These are phyloP conservation scores for Penicillium palitans DNA, from an alignment of 2,329 filamentous ascomycete species.

Conservation along the genomic window DNA sequence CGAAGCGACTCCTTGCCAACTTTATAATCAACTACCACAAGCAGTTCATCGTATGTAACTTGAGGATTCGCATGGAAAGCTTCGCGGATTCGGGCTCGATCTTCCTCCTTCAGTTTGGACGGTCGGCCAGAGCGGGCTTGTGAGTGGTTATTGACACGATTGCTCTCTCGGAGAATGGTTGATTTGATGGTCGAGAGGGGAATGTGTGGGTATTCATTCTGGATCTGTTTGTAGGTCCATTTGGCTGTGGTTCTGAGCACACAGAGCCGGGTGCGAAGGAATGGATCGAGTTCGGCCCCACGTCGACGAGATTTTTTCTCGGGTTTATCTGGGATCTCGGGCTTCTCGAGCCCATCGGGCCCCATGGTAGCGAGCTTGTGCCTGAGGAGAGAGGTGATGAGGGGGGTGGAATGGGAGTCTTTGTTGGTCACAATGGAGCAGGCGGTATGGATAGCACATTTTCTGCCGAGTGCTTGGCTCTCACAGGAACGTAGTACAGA, in stretches of 20 bases:
- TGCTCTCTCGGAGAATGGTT: conserved; percentile 6
- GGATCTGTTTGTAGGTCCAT: conserved; percentile 14
- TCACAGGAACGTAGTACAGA: no score
- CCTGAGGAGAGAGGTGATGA: not conserved
- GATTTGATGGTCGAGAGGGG: conserved; percentile 14
- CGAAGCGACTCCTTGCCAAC: conserved; percentile 4
- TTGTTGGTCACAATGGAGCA: not conserved
- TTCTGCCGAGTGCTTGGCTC: not conserved
- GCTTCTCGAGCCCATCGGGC: conserved; percentile 5
- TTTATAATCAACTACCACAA: conserved; percentile 2
- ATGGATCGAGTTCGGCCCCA: conserved; percentile 15
- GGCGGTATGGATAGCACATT: not conserved
- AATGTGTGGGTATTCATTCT: conserved; percentile 10
- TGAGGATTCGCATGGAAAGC: not conserved
- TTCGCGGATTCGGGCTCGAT: not conserved
- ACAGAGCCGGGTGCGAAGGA: conserved; percentile 11
- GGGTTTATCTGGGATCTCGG: not conserved
- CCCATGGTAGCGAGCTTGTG: conserved; percentile 4
- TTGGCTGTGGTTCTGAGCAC: conserved; percentile 13
- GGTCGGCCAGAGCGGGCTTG: conserved; percentile 4
- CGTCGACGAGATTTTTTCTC: conserved; percentile 6
- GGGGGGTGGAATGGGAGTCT: not conserved
- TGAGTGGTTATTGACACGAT: conserved; percentile 3
- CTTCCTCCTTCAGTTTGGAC: conserved; percentile 1
- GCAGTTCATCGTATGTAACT: conserved; percentile 2